A percentile compares a stretch with the other conserved stretches of the same genome.
Evolutionary conservation across 768 basidiomycete genomes (phyloP).

Genomic region (Suillus americanus): DNA sequence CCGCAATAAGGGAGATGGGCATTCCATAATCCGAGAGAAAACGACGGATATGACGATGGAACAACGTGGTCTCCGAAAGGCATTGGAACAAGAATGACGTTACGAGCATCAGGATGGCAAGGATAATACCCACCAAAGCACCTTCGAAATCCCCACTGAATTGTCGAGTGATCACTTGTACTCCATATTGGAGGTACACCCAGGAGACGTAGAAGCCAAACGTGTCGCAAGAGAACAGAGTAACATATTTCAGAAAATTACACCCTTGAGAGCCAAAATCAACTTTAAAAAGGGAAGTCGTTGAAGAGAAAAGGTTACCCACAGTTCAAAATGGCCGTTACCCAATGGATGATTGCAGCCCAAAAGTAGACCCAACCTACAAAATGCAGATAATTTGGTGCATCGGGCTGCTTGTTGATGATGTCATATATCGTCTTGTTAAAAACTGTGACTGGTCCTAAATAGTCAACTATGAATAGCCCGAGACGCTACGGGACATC

Average conservation of each 20-base stretch:
- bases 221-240: slow-evolving; percentile 87
- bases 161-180: slow-evolving; percentile 80
- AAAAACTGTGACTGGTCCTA: slow-evolving; percentile 89
- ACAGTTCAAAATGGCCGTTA: slow-evolving; percentile 80
- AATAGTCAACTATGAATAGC: slow-evolving; percentile 5
- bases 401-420: slow-evolving; percentile 50
- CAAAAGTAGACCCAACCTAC: slow-evolving; percentile 93
- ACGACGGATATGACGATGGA: slow-evolving; percentile 71
- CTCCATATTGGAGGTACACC: slow-evolving; percentile 88
- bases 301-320: slow-evolving; percentile 17
- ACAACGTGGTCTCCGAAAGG: slow-evolving; percentile 60
- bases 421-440: slow-evolving; percentile 90
- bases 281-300: background rate
- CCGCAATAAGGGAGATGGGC: slow-evolving; percentile 79
- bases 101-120: slow-evolving; percentile 77
- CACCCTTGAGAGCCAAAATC: slow-evolving; percentile 50
- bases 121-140: slow-evolving; percentile 62
- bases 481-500: background rate
- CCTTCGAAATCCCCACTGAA: slow-evolving; percentile 46
- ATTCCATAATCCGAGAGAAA: slow-evolving; percentile 89
- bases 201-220: slow-evolving; percentile 93
- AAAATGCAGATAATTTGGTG: slow-evolving; percentile 81
- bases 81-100: slow-evolving; percentile 72
- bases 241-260: slow-evolving; percentile 84
- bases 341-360: slow-evolving; percentile 85